Evolutionary conservation across 208 protist species (phyloP), one percentile per base, ranked within the genome.

Genomic region (Trypanosomatidae sp.): DNA sequence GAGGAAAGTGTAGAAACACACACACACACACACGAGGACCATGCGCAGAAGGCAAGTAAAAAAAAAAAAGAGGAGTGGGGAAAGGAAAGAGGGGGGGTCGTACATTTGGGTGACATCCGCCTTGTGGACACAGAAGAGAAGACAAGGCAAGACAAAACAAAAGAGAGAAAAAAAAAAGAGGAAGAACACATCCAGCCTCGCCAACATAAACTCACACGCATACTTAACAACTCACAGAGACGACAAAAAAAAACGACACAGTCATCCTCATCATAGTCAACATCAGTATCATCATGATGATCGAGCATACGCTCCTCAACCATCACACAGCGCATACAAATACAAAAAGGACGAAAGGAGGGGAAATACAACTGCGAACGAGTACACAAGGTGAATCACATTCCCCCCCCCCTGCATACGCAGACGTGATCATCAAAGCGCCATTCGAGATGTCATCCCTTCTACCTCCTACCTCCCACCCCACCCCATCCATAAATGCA

Each of bases 1-100:
- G 44, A 30, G 60, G n/a, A 33, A 33, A 73, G 30, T 6, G 15
- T 17, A 46, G 25, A 64, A 43, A 56, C 43, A 64, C 41, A 28
- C 46, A 52, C 62, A 59, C 50, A 69, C 36, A 49, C 39, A 75
- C 44, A 75, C 41, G 30, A 17, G 17, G n/a, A 59, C 19, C 25
- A 13, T 13, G 10, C 30, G 17, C 56, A 7, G 33, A 39, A 33
- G 17, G 33, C n/a, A 1, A 65, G 28, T 44, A 6, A 44, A 6
- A 43, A 28, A 25, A 53, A 53, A 7, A 53, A 53, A 36, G 13
- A 33, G 36, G 58, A 66, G 66, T 55, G n/a, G 13, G 62, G 33
- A 2, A 39, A 53, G 58, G n/a, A 62, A n/a, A 28, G 30, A 36
- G 65, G 12, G 22, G 30, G 52, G 44, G 59, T 17, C 36, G 41